Evolutionary conservation across 2,329 filamentous ascomycete species (phyloP), one percentile per base, ranked within the genome.

Genomic region (Colletotrichum sp.): DNA sequence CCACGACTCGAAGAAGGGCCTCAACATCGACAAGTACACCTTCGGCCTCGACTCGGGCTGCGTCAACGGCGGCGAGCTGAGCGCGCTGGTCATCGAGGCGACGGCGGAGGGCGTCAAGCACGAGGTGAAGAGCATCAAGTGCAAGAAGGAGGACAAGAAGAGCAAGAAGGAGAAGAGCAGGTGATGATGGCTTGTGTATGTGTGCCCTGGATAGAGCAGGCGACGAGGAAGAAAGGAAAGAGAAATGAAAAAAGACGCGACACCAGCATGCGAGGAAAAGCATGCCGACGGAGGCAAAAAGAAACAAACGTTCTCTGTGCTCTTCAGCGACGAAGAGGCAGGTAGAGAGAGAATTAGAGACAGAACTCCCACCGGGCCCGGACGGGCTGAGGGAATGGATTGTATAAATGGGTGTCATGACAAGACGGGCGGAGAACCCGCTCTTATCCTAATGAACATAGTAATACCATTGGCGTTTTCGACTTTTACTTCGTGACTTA

Each of bases 21-120:
- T 98, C 66, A 81, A 80, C 36, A 79, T 88, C 75, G 80, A 91
- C 66, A 88, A 90, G 65, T 98, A 95, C 84, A 95, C 93, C 6
- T 95, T 96, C 81, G 97, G 97, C 0, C 87, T 99, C 63, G 97
- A 99, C 84, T 95, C 94, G 1, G 93, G 93, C 0, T 99, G 97
- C 83, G 92, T 95, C 5, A 91, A 90, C 77, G 96, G 96, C 13
- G 93, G 92, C 2, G 88, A 92, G 77, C 87, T 99, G 78, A 95
- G 94, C 1, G 96, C 95, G 2, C 84, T 98, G 75, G 88, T 98
- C 4, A 91, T 98, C 44, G 91, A 94, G 79, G 90, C 85, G 5
- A 81, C 79, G 6, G 72, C 80, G 3, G 79, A 81, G 8, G 83
- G 82, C 8, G 80, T 87, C 68, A 82, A 79, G 66, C 83, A 88